Evolutionary conservation across 495 filamentous ascomycete genomes (phyloP), one percentile per base, ranked within the genome.

Genomic region (Neurospora tetrasperma): DNA sequence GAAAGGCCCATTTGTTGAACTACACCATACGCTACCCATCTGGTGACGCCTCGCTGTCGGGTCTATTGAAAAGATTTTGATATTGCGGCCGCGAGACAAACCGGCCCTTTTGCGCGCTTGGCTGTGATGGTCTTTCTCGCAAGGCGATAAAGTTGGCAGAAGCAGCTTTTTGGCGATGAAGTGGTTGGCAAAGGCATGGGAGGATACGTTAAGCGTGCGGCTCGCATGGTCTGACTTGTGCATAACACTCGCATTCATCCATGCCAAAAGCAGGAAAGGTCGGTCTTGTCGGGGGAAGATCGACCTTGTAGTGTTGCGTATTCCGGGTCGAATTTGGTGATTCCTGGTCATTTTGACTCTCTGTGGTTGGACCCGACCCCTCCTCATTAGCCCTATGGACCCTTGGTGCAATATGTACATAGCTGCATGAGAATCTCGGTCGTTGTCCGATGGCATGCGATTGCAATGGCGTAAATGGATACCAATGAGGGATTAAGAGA

Each of bases 401-500:
- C 71, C 71, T 72, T 20, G 71, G 23, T 59, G 38, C 48, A 69
- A 71, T 71, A 38, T 6, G 5, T 38, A 38, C 5, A 6, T 38
- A 31, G 23, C 42, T 71, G 41, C 23, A 71, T 59, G 43, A 62
- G 54, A 62, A 62, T 62, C 54, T 62, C 54, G 54, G 54, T 62
- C 27, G 54, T 9, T 35, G 54, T 62, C 54, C 54, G 54, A 62
- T 62, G 54, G 54, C 54, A 62, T 62, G 27, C 54, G 54, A 62
- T 62, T 62, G 54, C 27, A 27, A 35, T 35, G 54, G 54, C 54
- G 23, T 71, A 18, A 31, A 35, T 59, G 23, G 35, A 23, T 12
- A 3, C 2, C 14, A 35, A 54, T 73, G 71, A 73, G 71, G 71
- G 71, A 73, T 73, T 73, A 73, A 73, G 62, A 46, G 62, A 46